These are phyloP conservation scores for Phaeosphaeria sp. DNA, from an alignment of 2,329 filamentous ascomycete species.

Conservation along the genomic window DNA sequence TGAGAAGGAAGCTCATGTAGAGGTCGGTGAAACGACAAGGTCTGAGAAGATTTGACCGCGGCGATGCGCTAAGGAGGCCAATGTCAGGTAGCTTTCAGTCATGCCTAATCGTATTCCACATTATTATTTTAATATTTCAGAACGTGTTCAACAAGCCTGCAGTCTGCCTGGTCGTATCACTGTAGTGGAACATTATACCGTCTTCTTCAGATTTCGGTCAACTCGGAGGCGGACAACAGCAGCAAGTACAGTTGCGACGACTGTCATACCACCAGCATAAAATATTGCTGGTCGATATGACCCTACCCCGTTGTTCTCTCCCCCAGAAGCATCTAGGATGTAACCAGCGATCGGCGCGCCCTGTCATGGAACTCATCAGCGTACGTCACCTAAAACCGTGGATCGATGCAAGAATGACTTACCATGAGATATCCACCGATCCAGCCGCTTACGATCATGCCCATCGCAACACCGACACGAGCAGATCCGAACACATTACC, in stretches of 20 bases:
- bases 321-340: slow-evolving; percentile 32
- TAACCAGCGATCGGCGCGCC: slow-evolving; percentile 39
- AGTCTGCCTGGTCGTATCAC: too few relatives aligned
- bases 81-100: too few relatives aligned
- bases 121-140: too few relatives aligned
- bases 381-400: not conserved
- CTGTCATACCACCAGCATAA: slow-evolving; percentile 32
- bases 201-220: not conserved
- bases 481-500: slow-evolving; percentile 35
- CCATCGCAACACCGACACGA: slow-evolving; percentile 34
- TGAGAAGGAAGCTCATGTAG: not conserved
- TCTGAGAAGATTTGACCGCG: not conserved
- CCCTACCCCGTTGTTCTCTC: slow-evolving; percentile 16
- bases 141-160: too few relatives aligned
- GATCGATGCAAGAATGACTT: not conserved
- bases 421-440: slow-evolving; percentile 29
- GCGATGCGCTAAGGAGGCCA: not conserved
- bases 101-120: too few relatives aligned
- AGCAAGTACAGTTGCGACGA: slow-evolving; percentile 6
- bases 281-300: slow-evolving; percentile 38
- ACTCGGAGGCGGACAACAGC: not conserved
- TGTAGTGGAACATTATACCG: too few relatives aligned
- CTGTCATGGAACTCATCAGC: not conserved
- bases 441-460: slow-evolving; percentile 36
- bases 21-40: not conserved